These are phyloP conservation scores for Phytophthora gonapodyides DNA, from an alignment of 352 stramenopile genomes.

Conservation along the genomic window DNA sequence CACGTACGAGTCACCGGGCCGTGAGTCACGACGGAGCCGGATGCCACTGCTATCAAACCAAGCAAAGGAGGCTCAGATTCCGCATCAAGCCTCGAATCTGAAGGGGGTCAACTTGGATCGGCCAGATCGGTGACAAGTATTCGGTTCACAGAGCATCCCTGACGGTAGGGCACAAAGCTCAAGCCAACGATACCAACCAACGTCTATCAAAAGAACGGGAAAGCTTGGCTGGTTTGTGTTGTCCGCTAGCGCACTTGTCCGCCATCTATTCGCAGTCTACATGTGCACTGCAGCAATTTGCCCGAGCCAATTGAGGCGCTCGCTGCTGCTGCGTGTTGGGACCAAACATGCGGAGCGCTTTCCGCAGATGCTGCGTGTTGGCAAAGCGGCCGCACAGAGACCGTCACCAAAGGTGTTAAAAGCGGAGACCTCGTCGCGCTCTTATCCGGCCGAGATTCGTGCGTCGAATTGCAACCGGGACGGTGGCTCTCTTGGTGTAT, in stretches of 20 bases:
- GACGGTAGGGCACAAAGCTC: constrained; percentile 6
- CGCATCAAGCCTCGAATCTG: background rate
- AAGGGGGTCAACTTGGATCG: constrained; percentile 2
- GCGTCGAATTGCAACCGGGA: constrained; percentile 9
- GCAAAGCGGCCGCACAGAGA: constrained; percentile 18
- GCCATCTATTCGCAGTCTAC: too few species aligned
- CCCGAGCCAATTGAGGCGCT: background rate
- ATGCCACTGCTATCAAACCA: background rate
- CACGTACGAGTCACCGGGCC: background rate
- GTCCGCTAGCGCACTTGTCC: too few species aligned
- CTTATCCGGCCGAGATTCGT: constrained; percentile 8
- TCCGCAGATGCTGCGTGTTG: constrained; percentile 31
- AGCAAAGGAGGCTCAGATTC: background rate
- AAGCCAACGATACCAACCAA: background rate
- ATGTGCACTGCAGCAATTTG: too few species aligned
- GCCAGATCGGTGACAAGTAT: background rate
- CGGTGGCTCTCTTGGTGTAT: background rate
- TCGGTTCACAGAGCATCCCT: background rate
- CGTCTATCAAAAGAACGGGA: too few species aligned
- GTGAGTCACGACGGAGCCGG: background rate
- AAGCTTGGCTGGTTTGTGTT: too few species aligned
- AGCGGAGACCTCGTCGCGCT: background rate
- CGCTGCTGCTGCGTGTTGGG: constrained; percentile 24
- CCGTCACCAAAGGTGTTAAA: constrained; percentile 22
- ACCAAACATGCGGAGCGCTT: constrained; percentile 23